These are phyloP conservation scores for Cyclotella baltica DNA, from an alignment of 108 stramenopile genomes.

Conservation along the genomic window DNA sequence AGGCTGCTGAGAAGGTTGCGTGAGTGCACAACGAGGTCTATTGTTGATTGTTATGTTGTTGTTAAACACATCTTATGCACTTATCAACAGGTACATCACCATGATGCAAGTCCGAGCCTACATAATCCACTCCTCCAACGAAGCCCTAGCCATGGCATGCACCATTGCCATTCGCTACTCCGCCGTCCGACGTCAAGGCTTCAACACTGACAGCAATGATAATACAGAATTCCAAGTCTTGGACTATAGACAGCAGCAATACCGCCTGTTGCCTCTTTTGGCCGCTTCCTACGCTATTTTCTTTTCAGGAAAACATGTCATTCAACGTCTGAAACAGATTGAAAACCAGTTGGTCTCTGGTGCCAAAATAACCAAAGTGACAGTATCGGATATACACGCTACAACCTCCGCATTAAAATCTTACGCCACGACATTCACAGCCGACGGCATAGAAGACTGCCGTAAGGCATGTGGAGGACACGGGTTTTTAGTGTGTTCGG, in stretches of 20 bases:
- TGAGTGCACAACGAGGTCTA: conserved; percentile 17
- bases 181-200: conserved; percentile 94
- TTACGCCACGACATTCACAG: conserved; percentile 88
- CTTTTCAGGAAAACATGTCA: conserved; percentile 82
- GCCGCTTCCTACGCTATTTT: conserved; percentile 92
- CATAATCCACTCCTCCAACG: conserved; percentile 65
- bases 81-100: conserved; percentile 77
- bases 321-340: conserved; percentile 69
- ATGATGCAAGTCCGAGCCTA: conserved; percentile 97
- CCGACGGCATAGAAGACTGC: conserved; percentile 96
- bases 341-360: conserved; percentile 73
- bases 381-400: conserved; percentile 91
- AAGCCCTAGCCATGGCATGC: conserved; percentile 87
- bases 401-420: conserved; percentile 92
- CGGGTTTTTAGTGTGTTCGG: conserved; percentile 91
- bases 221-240: conserved; percentile 82
- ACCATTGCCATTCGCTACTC: conserved; percentile 93
- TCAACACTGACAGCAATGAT: conserved; percentile 60
- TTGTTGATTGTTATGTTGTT: background rate
- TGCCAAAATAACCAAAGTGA: conserved; percentile 64
- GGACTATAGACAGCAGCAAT: conserved; percentile 96
- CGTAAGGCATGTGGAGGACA: conserved; percentile 96
- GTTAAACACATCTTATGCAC: background rate
- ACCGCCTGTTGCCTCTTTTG: conserved; percentile 90
- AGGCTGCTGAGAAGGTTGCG: conserved; percentile 82